Base-by-base conservation (phyloP, 345 rosid species). In the Eutrema japonicum region DNA sequence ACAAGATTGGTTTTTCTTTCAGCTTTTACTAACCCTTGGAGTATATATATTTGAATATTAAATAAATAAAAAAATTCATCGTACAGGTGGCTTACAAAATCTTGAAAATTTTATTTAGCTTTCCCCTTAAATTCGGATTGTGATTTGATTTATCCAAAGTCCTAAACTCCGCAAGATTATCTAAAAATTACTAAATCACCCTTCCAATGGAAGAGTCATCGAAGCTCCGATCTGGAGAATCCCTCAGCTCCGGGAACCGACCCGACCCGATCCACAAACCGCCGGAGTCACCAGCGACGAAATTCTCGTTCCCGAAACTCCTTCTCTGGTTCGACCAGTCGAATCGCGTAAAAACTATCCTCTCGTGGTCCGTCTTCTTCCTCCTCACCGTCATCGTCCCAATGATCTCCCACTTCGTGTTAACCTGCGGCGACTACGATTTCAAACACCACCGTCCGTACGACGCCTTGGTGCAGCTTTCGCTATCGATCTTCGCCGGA, bases 361-460 rank as follows among this genome's bases (percentile, higher is more conserved):
- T 92, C 7, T 92, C 98, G 0, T 90, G 95, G 89, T 90, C 87
- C 7, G 13, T 83, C 61, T 90, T 93, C 83, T 79, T 87, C 66
- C 75, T 88, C 71, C 83, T 93, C 3, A 79, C 89, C 22, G 45
- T 88, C 10, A 85, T 78, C 7, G 85, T 74, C 58, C 98, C 98
- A 10, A 52, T 90, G n/a, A 81, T 86, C 12, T 90, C 98, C 0
- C 98, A 90, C 82, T 86, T 88, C 71, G 72, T 82, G 2, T 75
- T 88, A 16, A 46, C 74, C 33, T 90, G 98, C 82, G 33, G 86
- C 35, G 49, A 78, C 14, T 93, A 96, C 48, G 96, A 90, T 52
- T 64, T 37, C 47, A 16, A 79, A 64, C 96, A 81, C 71, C 87
- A 35, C 16, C 70, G 96, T 35, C 98, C 98, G 1, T 93, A 90